phyloP scores from a whole-genome alignment of 2,329 filamentous ascomycete genomes.

The Gaeumannomyces tritici region DNA sequence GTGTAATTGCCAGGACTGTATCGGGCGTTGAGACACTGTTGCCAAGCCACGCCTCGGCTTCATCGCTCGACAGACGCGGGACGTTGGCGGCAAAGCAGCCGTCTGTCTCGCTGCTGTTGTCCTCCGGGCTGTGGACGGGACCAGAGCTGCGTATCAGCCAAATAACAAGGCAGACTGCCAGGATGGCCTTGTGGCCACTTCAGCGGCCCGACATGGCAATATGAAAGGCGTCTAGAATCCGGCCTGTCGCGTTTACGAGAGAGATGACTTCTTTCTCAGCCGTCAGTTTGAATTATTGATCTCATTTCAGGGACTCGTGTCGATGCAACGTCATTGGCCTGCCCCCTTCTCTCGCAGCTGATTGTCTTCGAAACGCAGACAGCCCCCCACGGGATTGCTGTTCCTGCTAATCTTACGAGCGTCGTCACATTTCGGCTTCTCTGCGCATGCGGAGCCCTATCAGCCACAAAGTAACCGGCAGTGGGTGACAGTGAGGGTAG shows the following conservation, averaged over 20 bases:
- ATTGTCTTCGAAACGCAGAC: neutral
- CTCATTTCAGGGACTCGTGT: neutral
- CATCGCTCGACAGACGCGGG: neutral
- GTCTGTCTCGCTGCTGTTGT: neutral
- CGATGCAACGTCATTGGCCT: neutral
- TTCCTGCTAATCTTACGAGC: neutral
- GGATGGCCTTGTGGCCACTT: neutral
- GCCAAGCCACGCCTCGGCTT: neutral
- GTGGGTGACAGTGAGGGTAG: neutral
- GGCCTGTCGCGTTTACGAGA: neutral
- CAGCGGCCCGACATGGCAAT: neutral
- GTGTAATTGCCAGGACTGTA: neutral
- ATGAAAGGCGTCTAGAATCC: neutral
- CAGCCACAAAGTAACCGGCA: neutral
- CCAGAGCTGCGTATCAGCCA: neutral
- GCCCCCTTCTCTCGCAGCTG: neutral
- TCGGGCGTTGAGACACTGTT: neutral
- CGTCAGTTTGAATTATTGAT: neutral
- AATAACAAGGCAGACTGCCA: neutral
- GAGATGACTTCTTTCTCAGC: neutral
- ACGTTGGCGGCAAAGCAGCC: neutral
- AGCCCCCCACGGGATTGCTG: neutral
- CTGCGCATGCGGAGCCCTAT: neutral
- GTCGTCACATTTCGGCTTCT: neutral
- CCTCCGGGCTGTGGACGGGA: neutral